Percentiles rank a stretch among this genome's conserved stretches.
Evolutionary conservation across 495 filamentous ascomycete genomes (phyloP).

Genomic region (Cryomyces minteri): DNA sequence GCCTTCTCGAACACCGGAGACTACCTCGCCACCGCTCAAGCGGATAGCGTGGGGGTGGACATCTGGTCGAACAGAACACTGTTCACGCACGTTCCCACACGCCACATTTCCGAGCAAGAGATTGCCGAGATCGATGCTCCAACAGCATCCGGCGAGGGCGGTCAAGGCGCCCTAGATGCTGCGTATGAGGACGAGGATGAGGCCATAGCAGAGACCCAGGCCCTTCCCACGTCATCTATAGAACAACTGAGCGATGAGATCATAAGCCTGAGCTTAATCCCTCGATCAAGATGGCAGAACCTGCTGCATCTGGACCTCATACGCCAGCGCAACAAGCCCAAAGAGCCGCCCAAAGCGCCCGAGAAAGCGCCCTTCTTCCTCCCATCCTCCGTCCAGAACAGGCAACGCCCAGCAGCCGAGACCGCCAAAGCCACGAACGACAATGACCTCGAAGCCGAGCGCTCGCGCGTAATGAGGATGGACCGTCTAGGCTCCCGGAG

Average conservation of each 20-base stretch:
- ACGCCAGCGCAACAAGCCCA: conserved; percentile 85
- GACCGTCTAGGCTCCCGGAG: conserved; percentile 3
- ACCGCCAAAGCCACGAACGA: conserved; percentile 4
- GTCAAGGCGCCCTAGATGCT: conserved; percentile 47
- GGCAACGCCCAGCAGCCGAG: neutral
- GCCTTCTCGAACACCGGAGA: conserved; percentile 82
- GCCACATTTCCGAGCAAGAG: conserved; percentile 58
- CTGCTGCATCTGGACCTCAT: conserved; percentile 80
- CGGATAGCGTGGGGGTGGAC: conserved; percentile 69
- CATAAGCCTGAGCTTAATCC: conserved; percentile 74
- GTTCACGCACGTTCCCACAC: conserved; percentile 71
- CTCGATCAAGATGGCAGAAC: conserved; percentile 82
- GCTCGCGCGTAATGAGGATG: conserved; percentile 13
- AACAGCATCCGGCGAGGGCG: conserved; percentile 69
- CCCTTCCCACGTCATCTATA: conserved; percentile 28
- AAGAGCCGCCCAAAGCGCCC: conserved; percentile 73
- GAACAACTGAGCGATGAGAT: conserved; percentile 68
- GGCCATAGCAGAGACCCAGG: conserved; percentile 21
- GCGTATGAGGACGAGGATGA: conserved; percentile 37
- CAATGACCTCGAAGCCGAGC: conserved; percentile 1
- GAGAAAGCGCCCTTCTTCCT: conserved; percentile 96
- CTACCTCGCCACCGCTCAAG: conserved; percentile 75
- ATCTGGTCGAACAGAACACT: conserved; percentile 84
- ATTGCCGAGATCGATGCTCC: conserved; percentile 44
- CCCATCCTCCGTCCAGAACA: conserved; percentile 33